These are phyloP conservation scores for Lactifluus piperatus DNA, from an alignment of 768 basidiomycete genomes.

Conservation along the genomic window DNA sequence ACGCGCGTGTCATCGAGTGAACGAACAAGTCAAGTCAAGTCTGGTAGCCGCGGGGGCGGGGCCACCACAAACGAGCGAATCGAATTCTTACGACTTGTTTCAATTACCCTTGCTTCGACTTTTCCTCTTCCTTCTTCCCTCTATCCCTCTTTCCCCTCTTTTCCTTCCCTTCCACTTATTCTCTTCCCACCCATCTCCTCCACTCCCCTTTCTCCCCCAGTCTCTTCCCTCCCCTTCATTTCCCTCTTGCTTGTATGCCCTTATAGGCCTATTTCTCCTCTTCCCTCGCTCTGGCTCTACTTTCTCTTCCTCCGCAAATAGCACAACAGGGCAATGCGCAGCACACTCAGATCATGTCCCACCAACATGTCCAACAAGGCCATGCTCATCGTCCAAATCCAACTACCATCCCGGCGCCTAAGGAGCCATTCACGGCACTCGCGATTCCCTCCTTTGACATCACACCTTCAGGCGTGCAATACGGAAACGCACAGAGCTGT, in stretches of 20 bases:
- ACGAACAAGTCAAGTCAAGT: no score
- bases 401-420: slow-evolving; percentile 24
- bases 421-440: slow-evolving; percentile 57
- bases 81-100: neutral
- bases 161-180: slow-evolving; percentile 19
- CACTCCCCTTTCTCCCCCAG: slow-evolving; percentile 18
- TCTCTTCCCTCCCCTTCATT: slow-evolving; percentile 38
- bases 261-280: slow-evolving; percentile 29
- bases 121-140: slow-evolving; percentile 4
- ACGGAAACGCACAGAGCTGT: slow-evolving; percentile 41
- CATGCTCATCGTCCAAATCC: slow-evolving; percentile 21
- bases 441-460: slow-evolving; percentile 75
- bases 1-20: neutral
- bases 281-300: slow-evolving; percentile 41
- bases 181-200: slow-evolving; percentile 28
- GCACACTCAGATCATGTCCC: slow-evolving; percentile 43
- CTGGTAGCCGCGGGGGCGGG: no score
- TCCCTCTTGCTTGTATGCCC: slow-evolving; percentile 23
- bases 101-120: neutral
- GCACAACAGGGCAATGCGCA: slow-evolving; percentile 37
- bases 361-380: slow-evolving; percentile 21
- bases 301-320: slow-evolving; percentile 18
- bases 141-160: neutral
- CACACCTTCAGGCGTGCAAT: slow-evolving; percentile 56
- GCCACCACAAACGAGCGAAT: slow-evolving; percentile 2